Evolutionary conservation across 108 stramenopile genomes (phyloP).

Genomic region (Mediolabrus comicus): DNA sequence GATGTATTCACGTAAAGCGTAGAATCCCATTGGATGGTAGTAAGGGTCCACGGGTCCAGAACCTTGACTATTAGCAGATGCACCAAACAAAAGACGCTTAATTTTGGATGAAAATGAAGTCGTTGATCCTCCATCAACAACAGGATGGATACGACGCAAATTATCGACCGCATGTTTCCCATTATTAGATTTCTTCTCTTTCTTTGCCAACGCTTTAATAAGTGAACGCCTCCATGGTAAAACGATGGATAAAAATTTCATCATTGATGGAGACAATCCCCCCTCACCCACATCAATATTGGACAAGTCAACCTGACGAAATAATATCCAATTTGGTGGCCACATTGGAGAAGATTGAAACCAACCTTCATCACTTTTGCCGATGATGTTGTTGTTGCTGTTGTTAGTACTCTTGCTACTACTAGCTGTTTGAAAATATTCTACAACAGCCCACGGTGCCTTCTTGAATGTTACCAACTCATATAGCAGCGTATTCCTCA

Average conservation of each 20-base stretch:
- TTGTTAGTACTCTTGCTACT: neutral
- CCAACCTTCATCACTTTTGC: neutral
- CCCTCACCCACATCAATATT: conserved; percentile 4
- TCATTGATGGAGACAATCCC: conserved; percentile 12
- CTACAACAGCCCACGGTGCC: conserved; percentile 3
- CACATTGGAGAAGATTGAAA: conserved; percentile 16
- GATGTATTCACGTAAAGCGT: conserved; percentile 68
- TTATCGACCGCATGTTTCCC: conserved; percentile 1
- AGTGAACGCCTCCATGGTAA: conserved; percentile 28
- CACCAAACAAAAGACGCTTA: neutral
- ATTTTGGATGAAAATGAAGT: neutral
- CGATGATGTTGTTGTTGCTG: neutral
- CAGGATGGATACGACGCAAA: neutral
- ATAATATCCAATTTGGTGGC: conserved; percentile 37
- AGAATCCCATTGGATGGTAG: conserved; percentile 67
- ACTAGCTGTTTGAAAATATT: neutral
- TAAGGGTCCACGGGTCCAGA: conserved; percentile 16
- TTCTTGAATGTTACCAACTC: conserved; percentile 15
- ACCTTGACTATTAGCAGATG: neutral
- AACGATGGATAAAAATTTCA: conserved; percentile 25
- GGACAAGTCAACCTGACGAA: conserved; percentile 18
- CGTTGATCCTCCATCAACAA: neutral
- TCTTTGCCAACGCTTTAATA: conserved; percentile 7
- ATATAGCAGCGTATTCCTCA: conserved; percentile 40
- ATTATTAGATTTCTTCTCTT: conserved; percentile 2